Evolutionary conservation across 148 eudicot species (phyloP), one percentile per base, ranked within the genome.

Genomic region (Heliosperma pusillum): DNA sequence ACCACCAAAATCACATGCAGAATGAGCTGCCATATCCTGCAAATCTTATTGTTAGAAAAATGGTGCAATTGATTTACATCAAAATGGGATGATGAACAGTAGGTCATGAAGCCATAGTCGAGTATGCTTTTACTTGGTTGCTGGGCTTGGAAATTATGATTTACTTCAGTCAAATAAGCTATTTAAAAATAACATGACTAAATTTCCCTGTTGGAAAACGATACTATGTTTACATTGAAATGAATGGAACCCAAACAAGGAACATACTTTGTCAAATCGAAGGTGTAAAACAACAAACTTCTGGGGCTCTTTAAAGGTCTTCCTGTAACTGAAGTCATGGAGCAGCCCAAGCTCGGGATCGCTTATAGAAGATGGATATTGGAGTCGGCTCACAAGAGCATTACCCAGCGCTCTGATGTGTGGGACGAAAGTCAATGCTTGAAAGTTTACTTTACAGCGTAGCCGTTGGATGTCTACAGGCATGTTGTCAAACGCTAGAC

Each of bases 21-120:
- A 95, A 86, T 95, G 99, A 56, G 99, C 97, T 63, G 99, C 99
- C 99, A 95, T 95, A 80, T 95, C 99, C 99, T 95, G 83, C 71
- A 74, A 58, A 75, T 17, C 5, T 19, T 44, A 66, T 12, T 12
- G 52, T 47, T 40, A 55, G 11, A 65, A 33, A 19, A 67, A 5
- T 2, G 10, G n/a, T n/a, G n/a, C n/a, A n/a, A n/a, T n/a, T n/a
- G n/a, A n/a, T n/a, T n/a, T n/a, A n/a, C n/a, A n/a, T n/a, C n/a
- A 30, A 16, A 67, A 5, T 2, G 10, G 2, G 53, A 47, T 47
- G 53, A 11, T 0, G 53, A 47, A 11, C 53, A 47, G 16, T 3
- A 47, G 15, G 53, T 3, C 53, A 11, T 47, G 53, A 47, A 47
- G 16, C 53, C 53, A 47, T 47, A 15, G 15, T 47, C 16, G 53